Evolutionary conservation across 202 grass and related monocot species (phyloP).

Genomic region (Sporobolus alterniflorus): DNA sequence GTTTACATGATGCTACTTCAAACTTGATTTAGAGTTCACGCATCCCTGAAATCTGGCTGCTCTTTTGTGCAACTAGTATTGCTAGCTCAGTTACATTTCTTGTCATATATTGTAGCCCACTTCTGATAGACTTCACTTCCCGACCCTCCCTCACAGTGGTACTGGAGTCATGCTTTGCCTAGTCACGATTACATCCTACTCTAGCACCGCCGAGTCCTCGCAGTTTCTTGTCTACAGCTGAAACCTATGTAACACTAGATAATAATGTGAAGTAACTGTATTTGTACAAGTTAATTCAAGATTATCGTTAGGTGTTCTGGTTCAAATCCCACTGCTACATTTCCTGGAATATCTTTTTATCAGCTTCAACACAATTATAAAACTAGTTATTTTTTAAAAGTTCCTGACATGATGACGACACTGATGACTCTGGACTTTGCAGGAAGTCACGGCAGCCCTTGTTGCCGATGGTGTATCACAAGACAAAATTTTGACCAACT

Average conservation of each 20-base stretch:
- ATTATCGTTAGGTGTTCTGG: not conserved
- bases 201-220: not conserved
- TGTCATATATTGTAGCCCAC: not conserved
- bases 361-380: not conserved
- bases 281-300: not conserved
- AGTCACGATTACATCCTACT: not conserved
- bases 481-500: constrained; percentile 88
- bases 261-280: not conserved
- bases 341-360: not conserved
- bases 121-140: not conserved
- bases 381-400: not conserved
- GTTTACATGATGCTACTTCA: not conserved
- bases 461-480: constrained; percentile 71
- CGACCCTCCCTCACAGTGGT: not conserved
- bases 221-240: not conserved
- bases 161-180: not conserved
- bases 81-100: not conserved
- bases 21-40: not conserved
- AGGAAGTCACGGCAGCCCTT: constrained; percentile 69
- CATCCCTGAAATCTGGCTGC: not conserved
- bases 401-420: not conserved
- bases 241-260: not conserved
- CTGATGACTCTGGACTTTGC: constrained; percentile 22
- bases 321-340: not conserved
- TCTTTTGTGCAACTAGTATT: not conserved